Base-by-base conservation (phyloP, 768 basidiomycete genomes). In the Russula virescens region DNA sequence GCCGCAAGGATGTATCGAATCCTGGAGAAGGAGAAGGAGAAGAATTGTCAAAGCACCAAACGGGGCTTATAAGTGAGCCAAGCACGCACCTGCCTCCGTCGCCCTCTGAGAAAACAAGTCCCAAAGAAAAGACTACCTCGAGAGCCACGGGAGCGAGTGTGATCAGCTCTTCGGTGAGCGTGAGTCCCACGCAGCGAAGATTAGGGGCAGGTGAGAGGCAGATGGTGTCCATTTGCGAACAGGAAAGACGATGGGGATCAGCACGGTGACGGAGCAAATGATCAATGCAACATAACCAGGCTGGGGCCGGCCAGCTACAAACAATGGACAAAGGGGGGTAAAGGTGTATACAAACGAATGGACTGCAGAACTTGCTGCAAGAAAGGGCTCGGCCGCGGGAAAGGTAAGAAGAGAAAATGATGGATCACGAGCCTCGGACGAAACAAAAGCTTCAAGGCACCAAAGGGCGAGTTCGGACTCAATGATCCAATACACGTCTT, bases 181-280 rank as follows among this genome's bases (percentile, higher is more conserved):
- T 75, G 61, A 87, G 78, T 48, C 79, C 77, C 64, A 80, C 73
- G 71, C 89, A 92, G 63, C 89, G 89, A 65, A 92, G 81, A 65
- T 83, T 87, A 45, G 86, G 74, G 61, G 85, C 82, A 42, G 82
- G 75, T 34, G 90, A 91, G 64, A 91, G 76, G 74, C 89, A 92
- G 69, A 83, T 60, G 19, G 64, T 38, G 52, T 56, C 62, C 67
- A 69, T 63, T 50, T 46, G 38, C 56, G 45, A 62, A 64, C 54
- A 48, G 64, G 56, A 35, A 50, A 64, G 58, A 66, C 42, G 62
- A 62, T 65, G 64, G 40, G 64, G 68, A 69, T 66, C 57, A 54
- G 50, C 35, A 57, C 53, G 18, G 42, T 52, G 59, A 54, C 62
- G 59, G 52, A 54, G 46, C 53, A 34, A 50, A 55, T 50, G 26